phyloP scores from a whole-genome alignment of 805 yeast genomes.

The Ogataea ganodermae region DNA sequence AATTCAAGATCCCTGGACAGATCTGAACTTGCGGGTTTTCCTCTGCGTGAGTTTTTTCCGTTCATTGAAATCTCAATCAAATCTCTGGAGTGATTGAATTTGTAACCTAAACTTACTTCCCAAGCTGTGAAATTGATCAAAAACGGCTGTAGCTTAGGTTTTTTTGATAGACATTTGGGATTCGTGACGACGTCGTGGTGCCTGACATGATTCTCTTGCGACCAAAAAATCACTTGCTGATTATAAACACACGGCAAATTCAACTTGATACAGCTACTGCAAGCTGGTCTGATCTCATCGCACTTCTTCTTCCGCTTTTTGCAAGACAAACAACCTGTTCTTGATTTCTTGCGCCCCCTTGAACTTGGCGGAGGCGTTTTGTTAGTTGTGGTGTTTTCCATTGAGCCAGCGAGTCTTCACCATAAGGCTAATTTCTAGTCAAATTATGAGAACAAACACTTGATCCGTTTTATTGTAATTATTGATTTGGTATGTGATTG shows the following conservation, averaged over 20 bases:
- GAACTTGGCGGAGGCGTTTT: not conserved
- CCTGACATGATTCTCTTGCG: conserved; percentile 17
- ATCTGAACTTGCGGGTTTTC: no score
- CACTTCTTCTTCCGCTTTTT: conserved; percentile 46
- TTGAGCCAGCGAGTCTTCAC: no score
- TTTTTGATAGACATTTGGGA: not conserved
- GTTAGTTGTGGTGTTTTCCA: not conserved
- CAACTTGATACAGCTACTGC: conserved; percentile 24
- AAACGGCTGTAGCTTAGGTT: not conserved
- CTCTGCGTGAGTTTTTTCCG: no score
- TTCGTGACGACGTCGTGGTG: not conserved
- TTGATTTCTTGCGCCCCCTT: conserved; percentile 15
- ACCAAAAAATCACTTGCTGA: conserved; percentile 22
- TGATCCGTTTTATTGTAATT: no score
- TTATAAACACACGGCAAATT: conserved; percentile 23
- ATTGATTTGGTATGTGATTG: no score
- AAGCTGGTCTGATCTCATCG: conserved; percentile 27
- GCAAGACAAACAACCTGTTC: conserved; percentile 45
- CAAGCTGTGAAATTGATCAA: conserved; percentile 17
- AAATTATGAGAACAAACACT: no score
- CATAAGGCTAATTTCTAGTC: no score
- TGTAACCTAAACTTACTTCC: conserved; percentile 17
- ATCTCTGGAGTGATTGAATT: conserved; percentile 4
- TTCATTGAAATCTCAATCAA: no score
- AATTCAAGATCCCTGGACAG: not conserved